A percentile compares a stretch with the other conserved stretches of the same genome.
Evolutionary conservation across 2,329 filamentous ascomycete genomes (phyloP).

Genomic region (Diaporthe longicolla): DNA sequence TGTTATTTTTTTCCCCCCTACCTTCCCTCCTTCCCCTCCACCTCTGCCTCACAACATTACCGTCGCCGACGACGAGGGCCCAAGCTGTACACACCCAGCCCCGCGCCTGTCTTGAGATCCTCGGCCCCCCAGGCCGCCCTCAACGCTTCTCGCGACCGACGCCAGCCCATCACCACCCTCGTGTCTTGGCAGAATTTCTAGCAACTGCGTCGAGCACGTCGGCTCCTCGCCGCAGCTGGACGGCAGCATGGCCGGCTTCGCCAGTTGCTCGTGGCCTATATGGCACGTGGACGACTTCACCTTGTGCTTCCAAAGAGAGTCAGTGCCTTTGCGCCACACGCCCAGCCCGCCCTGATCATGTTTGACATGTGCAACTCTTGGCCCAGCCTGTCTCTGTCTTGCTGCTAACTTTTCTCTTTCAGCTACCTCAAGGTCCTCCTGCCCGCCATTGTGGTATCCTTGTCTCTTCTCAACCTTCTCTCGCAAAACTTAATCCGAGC

Average conservation of each 20-base stretch:
- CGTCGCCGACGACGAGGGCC: conserved; percentile 14
- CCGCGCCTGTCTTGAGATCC: conserved; percentile 12
- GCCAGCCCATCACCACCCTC: conserved; percentile 9
- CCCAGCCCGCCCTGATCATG: conserved; percentile 25
- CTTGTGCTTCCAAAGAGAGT: conserved; percentile 77
- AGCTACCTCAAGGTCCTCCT: conserved; percentile 87
- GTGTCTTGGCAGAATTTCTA: not conserved
- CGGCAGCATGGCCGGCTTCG: conserved; percentile 60
- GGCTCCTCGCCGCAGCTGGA: conserved; percentile 24
- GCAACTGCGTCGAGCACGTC: not conserved
- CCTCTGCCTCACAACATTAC: not conserved
- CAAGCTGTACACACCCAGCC: conserved; percentile 9
- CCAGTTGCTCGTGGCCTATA: conserved; percentile 69
- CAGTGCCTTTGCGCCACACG: conserved; percentile 45
- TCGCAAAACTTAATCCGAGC: conserved; percentile 69
- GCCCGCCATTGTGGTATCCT: conserved; percentile 77
- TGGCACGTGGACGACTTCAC: conserved; percentile 77
- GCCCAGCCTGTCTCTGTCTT: conserved; percentile 3
- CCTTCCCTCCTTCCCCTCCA: not conserved
- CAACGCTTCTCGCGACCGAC: conserved; percentile 24
- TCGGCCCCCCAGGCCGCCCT: conserved; percentile 8
- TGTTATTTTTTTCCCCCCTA: not conserved
- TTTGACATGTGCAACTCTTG: conserved; percentile 29
- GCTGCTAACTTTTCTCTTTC: conserved; percentile 41
- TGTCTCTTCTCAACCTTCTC: conserved; percentile 79